Evolutionary conservation across 192 early-diverging fungal genomes (phyloP), one percentile per base, ranked within the genome.

Genomic region (Helicostylum pulchrum): DNA sequence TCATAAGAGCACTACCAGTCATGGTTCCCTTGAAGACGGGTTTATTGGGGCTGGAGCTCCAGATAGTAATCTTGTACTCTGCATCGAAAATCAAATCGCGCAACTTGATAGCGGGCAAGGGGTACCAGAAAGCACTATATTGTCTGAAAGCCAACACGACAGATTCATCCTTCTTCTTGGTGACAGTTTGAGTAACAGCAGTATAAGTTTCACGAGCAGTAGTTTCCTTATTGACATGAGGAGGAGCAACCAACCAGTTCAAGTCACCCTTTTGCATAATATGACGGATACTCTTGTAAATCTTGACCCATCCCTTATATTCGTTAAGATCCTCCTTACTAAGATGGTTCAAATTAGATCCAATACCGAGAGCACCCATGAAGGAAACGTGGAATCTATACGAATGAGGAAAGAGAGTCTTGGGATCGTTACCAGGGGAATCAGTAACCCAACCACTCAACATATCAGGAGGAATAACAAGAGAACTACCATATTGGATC

Each of bases 371-470:
- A 2, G 59, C 53, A 10, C 67, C 67, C 67, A 68, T 68, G 34
- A 68, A 68, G 7, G 67, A 32, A 10, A 54, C 52, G 21, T 68
- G 67, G n/a, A 61, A 68, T 20, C 67, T 60, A n/a, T 47, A 68
- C 1, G 60, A 53, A 12, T 62, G 19, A 12, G 67, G 67, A 7
- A 21, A n/a, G 1, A 15, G 9, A 34, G 34, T 30, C n/a, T n/a
- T n/a, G 2, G 14, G 30, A 10, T 66, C 64, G 3, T 55, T 39
- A 4, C 43, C 21, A 3, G 53, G 53, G 15, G 44, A 46, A 26
- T 68, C 67, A 20, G 67, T 68, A 1, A 68, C 57, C 67, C 59
- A 68, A 51, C 60, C 55, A 0, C 50, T 44, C 51, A 68, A 42
- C 20, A 46, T 17, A 42, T 52, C 32, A 34, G 67, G 67, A n/a